Percentiles rank a stretch among this genome's conserved stretches.
Evolutionary conservation across 2,329 filamentous ascomycete species (phyloP).

Genomic region (Colletotrichum tofieldiae): DNA sequence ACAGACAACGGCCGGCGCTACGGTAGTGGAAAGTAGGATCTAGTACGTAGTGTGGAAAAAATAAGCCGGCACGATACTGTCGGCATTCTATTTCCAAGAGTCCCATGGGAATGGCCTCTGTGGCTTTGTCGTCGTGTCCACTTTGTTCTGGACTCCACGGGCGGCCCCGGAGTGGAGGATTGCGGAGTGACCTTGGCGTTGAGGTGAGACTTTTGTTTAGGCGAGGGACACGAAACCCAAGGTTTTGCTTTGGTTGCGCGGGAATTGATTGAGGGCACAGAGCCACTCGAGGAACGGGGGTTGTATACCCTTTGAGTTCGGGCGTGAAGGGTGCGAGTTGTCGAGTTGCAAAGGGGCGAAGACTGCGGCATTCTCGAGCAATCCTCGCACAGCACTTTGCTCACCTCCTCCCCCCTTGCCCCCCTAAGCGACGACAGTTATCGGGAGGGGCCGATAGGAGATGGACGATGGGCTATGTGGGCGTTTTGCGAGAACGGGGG

Average conservation of each 20-base stretch:
- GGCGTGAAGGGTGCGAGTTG: no score
- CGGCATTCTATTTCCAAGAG: background rate
- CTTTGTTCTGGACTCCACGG: background rate
- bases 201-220: background rate
- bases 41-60: slow-evolving; percentile 9
- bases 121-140: background rate
- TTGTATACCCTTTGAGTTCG: no score
- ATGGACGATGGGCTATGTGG: background rate
- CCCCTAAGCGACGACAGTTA: background rate
- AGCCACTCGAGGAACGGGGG: no score
- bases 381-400: no score
- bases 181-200: background rate
- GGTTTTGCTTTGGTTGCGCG: no score
- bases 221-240: background rate
- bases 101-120: background rate
- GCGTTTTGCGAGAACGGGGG: background rate
- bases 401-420: no score
- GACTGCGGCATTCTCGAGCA: no score
- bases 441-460: background rate
- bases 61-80: background rate
- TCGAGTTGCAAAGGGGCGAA: no score
- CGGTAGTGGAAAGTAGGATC: background rate
- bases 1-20: slow-evolving; percentile 9
- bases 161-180: background rate
- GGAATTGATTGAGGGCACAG: no score